A percentile compares a stretch with the other conserved stretches of the same genome.
phyloP scores from a whole-genome alignment of 2,329 filamentous ascomycete genomes.

The Nothophoma quercina region DNA sequence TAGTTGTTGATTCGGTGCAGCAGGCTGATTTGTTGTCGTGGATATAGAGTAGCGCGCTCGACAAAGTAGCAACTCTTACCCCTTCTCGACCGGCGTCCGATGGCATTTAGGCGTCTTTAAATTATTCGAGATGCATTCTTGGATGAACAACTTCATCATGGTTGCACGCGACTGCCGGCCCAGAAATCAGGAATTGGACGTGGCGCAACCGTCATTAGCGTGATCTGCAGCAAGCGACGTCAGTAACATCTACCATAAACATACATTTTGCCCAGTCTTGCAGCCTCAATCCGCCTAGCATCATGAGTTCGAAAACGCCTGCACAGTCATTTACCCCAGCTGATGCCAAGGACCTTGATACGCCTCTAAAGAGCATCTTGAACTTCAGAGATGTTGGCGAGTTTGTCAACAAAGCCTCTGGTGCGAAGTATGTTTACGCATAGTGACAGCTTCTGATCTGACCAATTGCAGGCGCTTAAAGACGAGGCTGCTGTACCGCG shows the following conservation, averaged over 20 bases:
- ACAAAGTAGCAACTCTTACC: too few relatives aligned
- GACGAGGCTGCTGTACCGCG: conserved; percentile 42
- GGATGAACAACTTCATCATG: background rate
- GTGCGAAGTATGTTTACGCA: conserved; percentile 20
- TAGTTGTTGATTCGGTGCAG: too few relatives aligned
- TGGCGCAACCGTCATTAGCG: conserved; percentile 9
- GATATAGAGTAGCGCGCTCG: too few relatives aligned
- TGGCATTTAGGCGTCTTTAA: background rate
- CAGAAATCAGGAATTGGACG: conserved; percentile 11
- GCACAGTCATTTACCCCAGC: background rate
- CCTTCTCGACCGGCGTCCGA: too few relatives aligned
- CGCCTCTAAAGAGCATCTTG: conserved; percentile 40
- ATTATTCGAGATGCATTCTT: background rate
- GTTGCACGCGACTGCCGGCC: background rate
- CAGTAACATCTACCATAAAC: conserved; percentile 16
- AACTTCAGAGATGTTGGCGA: conserved; percentile 50
- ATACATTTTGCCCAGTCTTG: conserved; percentile 13
- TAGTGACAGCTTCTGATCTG: background rate
- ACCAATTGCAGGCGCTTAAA: conserved; percentile 31
- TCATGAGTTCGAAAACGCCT: conserved; percentile 7
- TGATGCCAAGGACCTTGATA: conserved; percentile 18
- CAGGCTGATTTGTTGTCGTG: too few relatives aligned
- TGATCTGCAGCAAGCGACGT: conserved; percentile 18
- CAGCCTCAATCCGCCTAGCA: background rate
- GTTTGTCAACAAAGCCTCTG: conserved; percentile 36